A percentile compares a stretch with the other conserved stretches of the same genome.
Evolutionary conservation across 2,329 filamentous ascomycete genomes (phyloP).

Genomic region (Fusarium ramigenum): DNA sequence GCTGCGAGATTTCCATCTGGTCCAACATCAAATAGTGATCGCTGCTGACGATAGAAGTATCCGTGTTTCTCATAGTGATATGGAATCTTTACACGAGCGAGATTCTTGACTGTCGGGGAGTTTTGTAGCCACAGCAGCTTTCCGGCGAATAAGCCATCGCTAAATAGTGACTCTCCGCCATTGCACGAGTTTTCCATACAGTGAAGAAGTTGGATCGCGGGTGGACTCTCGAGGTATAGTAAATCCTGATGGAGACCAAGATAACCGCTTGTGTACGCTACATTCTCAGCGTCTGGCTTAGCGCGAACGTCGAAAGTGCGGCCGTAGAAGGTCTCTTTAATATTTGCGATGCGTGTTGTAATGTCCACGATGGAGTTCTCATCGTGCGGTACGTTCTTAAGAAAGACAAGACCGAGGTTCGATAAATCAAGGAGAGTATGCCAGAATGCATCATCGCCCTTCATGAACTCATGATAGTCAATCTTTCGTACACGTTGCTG

Average conservation of each 20-base stretch:
- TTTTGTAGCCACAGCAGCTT: slow-evolving; percentile 46
- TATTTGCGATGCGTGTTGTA: slow-evolving; percentile 75
- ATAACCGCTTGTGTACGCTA: slow-evolving; percentile 85
- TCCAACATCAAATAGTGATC: slow-evolving; percentile 61
- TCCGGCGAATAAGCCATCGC: slow-evolving; percentile 74
- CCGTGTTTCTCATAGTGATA: slow-evolving; percentile 77
- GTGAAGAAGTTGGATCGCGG: slow-evolving; percentile 87
- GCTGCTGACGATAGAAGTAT: slow-evolving; percentile 67
- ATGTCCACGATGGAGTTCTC: slow-evolving; percentile 74
- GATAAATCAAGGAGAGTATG: slow-evolving; percentile 70
- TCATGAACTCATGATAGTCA: slow-evolving; percentile 77
- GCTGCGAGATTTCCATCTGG: slow-evolving; percentile 38
- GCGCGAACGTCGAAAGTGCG: slow-evolving; percentile 88
- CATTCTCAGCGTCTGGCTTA: slow-evolving; percentile 83
- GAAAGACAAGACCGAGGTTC: slow-evolving; percentile 77
- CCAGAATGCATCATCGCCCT: slow-evolving; percentile 63
- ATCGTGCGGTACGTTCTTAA: slow-evolving; percentile 76
- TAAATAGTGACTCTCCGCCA: slow-evolving; percentile 88
- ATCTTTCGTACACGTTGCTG: slow-evolving; percentile 63
- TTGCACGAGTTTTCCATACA: slow-evolving; percentile 82
- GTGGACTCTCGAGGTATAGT: slow-evolving; percentile 82
- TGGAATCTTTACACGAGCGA: slow-evolving; percentile 59
- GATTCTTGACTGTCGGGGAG: slow-evolving; percentile 41
- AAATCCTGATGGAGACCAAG: slow-evolving; percentile 95
- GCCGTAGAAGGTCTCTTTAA: slow-evolving; percentile 92